Evolutionary conservation across 179 eudicot species (phyloP).

Genomic region (Nepenthes alata): DNA sequence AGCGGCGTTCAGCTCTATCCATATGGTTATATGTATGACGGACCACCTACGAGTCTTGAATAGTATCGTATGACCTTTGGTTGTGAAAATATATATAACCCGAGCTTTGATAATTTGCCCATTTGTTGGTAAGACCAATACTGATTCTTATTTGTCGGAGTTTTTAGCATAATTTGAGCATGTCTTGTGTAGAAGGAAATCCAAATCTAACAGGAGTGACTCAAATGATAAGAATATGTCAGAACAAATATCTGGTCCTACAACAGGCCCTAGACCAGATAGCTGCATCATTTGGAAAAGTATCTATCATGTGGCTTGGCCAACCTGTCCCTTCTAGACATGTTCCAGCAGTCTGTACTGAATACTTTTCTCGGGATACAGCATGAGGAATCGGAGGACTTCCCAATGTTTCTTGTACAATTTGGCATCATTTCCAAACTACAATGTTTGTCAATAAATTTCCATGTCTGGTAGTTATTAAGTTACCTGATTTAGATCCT

Average conservation of each 20-base stretch:
- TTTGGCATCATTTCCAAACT: background rate
- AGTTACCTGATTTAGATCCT: background rate
- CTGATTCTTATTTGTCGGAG: no score
- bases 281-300: slow-evolving; percentile 78
- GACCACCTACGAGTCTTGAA: no score
- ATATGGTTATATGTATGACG: no score
- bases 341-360: slow-evolving; percentile 85
- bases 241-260: slow-evolving; percentile 63
- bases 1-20: no score
- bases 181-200: slow-evolving; percentile 51
- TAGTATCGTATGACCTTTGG: no score
- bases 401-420: slow-evolving; percentile 58
- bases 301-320: slow-evolving; percentile 98
- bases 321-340: slow-evolving; percentile 37
- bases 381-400: slow-evolving; percentile 91
- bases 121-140: no score
- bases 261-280: slow-evolving; percentile 85
- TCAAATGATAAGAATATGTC: slow-evolving; percentile 75
- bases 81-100: no score
- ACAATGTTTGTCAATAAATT: background rate
- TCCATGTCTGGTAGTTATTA: background rate
- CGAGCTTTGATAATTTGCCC: no score
- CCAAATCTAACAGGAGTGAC: slow-evolving; percentile 66
- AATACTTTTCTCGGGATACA: slow-evolving; percentile 72
- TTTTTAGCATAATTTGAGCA: no score